phyloP scores from a whole-genome alignment of 1,284 basidiomycete genomes.

The Termitomyces sp. region DNA sequence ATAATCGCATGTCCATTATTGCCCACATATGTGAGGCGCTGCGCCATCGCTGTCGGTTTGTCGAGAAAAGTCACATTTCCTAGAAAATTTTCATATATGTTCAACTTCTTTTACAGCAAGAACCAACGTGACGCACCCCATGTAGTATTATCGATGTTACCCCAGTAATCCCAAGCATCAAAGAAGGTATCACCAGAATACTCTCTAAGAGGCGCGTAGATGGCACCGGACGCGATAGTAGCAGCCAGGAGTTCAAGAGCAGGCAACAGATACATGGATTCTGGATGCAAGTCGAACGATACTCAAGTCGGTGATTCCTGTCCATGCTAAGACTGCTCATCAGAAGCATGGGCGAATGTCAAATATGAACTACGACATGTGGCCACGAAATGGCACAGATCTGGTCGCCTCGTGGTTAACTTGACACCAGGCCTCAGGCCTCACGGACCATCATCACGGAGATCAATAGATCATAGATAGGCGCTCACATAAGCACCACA shows the following conservation, averaged over 20 bases:
- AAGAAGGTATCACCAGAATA: conserved; percentile 55
- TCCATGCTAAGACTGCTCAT: conserved; percentile 1
- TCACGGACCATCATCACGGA: too few relatives aligned
- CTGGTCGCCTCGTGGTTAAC: too few relatives aligned
- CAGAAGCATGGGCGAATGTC: too few relatives aligned
- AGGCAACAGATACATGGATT: conserved; percentile 6
- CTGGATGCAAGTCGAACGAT: not conserved
- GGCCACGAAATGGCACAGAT: too few relatives aligned
- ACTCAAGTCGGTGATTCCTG: not conserved
- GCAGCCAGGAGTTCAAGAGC: conserved; percentile 1
- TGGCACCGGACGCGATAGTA: conserved; percentile 15
- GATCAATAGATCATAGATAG: too few relatives aligned
- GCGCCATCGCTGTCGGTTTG: conserved; percentile 34
- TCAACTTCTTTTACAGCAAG: not conserved
- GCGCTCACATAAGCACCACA: too few relatives aligned
- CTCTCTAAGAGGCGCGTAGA: conserved; percentile 42
- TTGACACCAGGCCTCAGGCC: too few relatives aligned
- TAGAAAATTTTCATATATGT: not conserved
- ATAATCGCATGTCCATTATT: conserved; percentile 57
- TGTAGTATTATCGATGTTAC: conserved; percentile 56
- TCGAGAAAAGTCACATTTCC: conserved; percentile 40
- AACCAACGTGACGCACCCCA: conserved; percentile 40
- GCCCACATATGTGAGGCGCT: conserved; percentile 52
- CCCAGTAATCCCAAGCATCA: conserved; percentile 56
- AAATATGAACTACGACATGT: too few relatives aligned